Evolutionary conservation across 1,139 yeast genomes (phyloP), one percentile per base, ranked within the genome.

Genomic region (Schwanniomyces etchellsii): DNA sequence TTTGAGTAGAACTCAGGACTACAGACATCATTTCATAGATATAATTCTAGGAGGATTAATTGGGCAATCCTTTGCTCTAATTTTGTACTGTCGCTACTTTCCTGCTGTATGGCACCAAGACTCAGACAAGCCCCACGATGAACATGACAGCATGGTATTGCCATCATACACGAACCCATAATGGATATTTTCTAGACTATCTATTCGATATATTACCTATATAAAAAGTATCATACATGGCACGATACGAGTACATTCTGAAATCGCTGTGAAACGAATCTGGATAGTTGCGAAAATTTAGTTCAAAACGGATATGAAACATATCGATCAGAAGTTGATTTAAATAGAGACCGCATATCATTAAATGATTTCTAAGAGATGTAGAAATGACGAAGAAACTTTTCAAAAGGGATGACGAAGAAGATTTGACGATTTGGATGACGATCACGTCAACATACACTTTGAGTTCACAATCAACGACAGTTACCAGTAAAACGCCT

Each of bases 31-130:
- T 40, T 60, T 62, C 31, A 53, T 55, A 28, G 73, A 66, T 36
- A 55, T 66, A n/a, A 35, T 49, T 4, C 47, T 63, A 28, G 73
- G 73, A 1, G 50, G 58, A 4, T 23, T 39, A 1, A 50, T 65
- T 25, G 72, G 72, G 0, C 35, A 45, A 7, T 13, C 22, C 10
- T 27, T 33, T 28, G 37, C 41, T 9, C 26, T 33, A 11, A 11
- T 31, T 7, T 22, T 35, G 2, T 80, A 77, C 43, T 56, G 60
- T 35, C 58, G 72, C 37, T 69, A 65, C 48, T 75, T 72, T 55
- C 36, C 39, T 14, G 26, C 27, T 11, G 28, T 45, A n/a, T 33
- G 33, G 29, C 28, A 36, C 27, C 38, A 35, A 14, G 35, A 34
- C 20, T 35, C 43, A 20, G 39, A 45, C 21, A 35, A 32, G 12